These are phyloP conservation scores for Trifolium fragiferum DNA, from an alignment of 306 rosid genomes.

Conservation along the genomic window DNA sequence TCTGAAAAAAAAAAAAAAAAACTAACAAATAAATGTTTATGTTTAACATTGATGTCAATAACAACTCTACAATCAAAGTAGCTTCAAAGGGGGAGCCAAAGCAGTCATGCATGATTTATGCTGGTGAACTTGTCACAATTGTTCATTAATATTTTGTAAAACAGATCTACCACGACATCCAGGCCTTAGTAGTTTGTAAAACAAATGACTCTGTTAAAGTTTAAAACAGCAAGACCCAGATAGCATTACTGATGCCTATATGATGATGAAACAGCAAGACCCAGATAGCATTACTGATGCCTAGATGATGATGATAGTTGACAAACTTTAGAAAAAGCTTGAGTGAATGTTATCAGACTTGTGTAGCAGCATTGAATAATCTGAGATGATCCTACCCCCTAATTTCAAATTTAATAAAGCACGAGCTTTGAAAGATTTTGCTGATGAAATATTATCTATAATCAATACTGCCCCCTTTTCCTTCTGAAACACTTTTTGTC, in stretches of 20 bases:
- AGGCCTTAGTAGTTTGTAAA: slow-evolving; percentile 33
- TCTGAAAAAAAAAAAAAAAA: slow-evolving; percentile 54
- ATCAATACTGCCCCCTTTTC: slow-evolving; percentile 21
- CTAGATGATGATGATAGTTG: slow-evolving; percentile 13
- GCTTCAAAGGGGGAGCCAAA: neutral
- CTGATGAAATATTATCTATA: slow-evolving; percentile 8
- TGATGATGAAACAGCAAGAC: slow-evolving; percentile 23
- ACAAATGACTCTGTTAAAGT: slow-evolving; percentile 13
- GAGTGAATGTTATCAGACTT: slow-evolving; percentile 25
- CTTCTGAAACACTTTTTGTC: slow-evolving; percentile 8
- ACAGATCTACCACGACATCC: slow-evolving; percentile 22
- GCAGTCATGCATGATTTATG: slow-evolving; percentile 19
- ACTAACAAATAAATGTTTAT: slow-evolving; percentile 38
- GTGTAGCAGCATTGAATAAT: slow-evolving; percentile 23
- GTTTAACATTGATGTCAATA: slow-evolving; percentile 26
- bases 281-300: slow-evolving; percentile 25
- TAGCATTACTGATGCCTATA: slow-evolving; percentile 28
- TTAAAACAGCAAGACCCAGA: slow-evolving; percentile 23
- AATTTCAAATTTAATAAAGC: slow-evolving; percentile 10
- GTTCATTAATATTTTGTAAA: slow-evolving; percentile 31
- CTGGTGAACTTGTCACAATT: neutral
- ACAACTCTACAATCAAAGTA: slow-evolving; percentile 8
- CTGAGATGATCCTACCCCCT: slow-evolving; percentile 3
- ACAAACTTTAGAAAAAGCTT: slow-evolving; percentile 9
- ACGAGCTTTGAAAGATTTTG: neutral